Conservation (phyloP, 2,329 filamentous ascomycete species). For the Diplodia seriata region DNA sequence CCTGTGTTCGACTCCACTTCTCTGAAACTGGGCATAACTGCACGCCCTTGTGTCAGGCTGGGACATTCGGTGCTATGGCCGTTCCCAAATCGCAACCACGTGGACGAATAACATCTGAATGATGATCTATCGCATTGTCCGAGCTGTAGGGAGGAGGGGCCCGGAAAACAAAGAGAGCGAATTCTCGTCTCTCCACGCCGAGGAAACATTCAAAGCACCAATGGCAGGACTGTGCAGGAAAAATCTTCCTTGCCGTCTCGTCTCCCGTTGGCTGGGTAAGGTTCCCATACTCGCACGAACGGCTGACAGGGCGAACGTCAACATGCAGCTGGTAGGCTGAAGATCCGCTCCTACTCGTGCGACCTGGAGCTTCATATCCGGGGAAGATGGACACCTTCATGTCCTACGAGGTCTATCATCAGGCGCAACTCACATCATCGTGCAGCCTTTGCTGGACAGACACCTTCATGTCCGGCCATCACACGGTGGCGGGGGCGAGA, state of each 20-base stretch:
- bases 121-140: conserved; percentile 24
- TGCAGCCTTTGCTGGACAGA: conserved; percentile 1
- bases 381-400: conserved; percentile 1
- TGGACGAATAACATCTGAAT: conserved; percentile 12
- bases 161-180: background rate
- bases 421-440: background rate
- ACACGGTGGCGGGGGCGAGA: background rate
- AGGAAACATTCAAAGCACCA: background rate
- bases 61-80: background rate
- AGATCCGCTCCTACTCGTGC: conserved; percentile 21
- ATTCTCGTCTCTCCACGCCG: background rate
- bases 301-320: conserved; percentile 16
- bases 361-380: background rate
- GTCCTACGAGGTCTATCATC: background rate
- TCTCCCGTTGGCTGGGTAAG: conserved; percentile 8
- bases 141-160: background rate
- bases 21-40: conserved; percentile 21
- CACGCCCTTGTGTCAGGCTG: conserved; percentile 6
- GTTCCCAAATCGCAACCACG: conserved; percentile 1
- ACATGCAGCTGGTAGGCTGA: conserved; percentile 6
- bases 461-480: no score
- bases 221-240: background rate
- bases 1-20: conserved; percentile 11
- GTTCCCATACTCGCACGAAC: conserved; percentile 6
- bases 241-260: background rate